phyloP scores from a whole-genome alignment of 495 filamentous ascomycete species.

The Penicillium macrosclerotiorum region DNA sequence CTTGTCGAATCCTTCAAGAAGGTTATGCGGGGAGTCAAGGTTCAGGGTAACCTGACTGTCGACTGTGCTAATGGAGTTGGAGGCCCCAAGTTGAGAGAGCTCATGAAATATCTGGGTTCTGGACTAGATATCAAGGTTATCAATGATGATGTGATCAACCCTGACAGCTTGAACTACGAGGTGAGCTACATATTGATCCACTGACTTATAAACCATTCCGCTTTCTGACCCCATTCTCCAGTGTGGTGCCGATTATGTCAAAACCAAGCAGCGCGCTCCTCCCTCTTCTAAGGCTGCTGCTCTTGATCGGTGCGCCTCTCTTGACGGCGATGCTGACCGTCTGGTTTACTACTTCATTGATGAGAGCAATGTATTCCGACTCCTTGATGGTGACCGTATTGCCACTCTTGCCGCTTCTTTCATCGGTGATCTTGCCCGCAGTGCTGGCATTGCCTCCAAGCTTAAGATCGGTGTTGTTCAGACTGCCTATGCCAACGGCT shows the following conservation, averaged over 20 bases:
- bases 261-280: slow-evolving; percentile 91
- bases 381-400: slow-evolving; percentile 95
- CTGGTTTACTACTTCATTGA: slow-evolving; percentile 94
- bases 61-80: slow-evolving; percentile 98
- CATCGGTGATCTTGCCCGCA: slow-evolving; percentile 82
- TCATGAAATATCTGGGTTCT: slow-evolving; percentile 79
- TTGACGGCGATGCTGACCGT: slow-evolving; percentile 94
- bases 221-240: slow-evolving; percentile 30
- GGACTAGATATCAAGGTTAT: slow-evolving; percentile 78
- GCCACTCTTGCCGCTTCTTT: slow-evolving; percentile 91
- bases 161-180: slow-evolving; percentile 84
- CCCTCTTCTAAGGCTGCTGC: slow-evolving; percentile 71
- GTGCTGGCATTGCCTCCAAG: slow-evolving; percentile 72
- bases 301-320: slow-evolving; percentile 82
- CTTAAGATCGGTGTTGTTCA: slow-evolving; percentile 92
- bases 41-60: slow-evolving; percentile 71
- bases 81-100: slow-evolving; percentile 82
- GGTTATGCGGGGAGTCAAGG: slow-evolving; percentile 72
- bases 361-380: slow-evolving; percentile 73
- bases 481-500: slow-evolving; percentile 96
- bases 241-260: slow-evolving; percentile 97
- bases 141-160: slow-evolving; percentile 87
- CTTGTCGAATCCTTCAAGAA: slow-evolving; percentile 73
- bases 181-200: slow-evolving; percentile 41
- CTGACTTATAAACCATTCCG: not conserved